phyloP scores from a whole-genome alignment of 495 filamentous ascomycete genomes.

The Pyrenula massariospora region DNA sequence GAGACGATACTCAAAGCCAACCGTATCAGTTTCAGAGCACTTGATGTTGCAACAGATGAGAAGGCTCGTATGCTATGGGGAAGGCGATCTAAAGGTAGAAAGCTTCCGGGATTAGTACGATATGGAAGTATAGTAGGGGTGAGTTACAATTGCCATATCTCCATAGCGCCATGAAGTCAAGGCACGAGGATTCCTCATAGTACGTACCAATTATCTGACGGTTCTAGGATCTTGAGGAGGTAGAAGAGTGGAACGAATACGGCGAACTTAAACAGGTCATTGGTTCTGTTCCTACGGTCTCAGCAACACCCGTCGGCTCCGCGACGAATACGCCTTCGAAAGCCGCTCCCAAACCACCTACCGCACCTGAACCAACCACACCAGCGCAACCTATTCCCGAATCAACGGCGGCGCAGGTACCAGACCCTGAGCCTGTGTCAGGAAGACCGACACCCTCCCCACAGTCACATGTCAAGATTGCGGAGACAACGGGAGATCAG shows the following conservation, averaged over 20 bases:
- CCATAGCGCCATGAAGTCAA: too few species aligned
- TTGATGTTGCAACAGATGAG: conserved; percentile 89
- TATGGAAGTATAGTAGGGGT: conserved; percentile 79
- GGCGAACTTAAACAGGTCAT: conserved; percentile 85
- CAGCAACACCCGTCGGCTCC: conserved; percentile 38
- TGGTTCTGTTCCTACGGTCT: conserved; percentile 32
- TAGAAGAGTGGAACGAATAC: conserved; percentile 99
- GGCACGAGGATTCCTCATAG: not conserved
- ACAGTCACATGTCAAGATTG: conserved; percentile 3
- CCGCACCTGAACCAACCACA: conserved; percentile 19
- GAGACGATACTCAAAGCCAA: conserved; percentile 96
- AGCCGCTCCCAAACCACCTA: conserved; percentile 19
- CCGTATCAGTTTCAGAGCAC: conserved; percentile 78
- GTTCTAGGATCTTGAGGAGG: conserved; percentile 75
- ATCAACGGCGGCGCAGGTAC: not conserved
- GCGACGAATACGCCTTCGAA: conserved; percentile 14
- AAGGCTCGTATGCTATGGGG: conserved; percentile 86
- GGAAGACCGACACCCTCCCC: conserved; percentile 1
- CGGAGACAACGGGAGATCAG: conserved; percentile 6
- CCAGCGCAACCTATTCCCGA: conserved; percentile 12
- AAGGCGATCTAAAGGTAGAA: conserved; percentile 64
- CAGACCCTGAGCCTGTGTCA: not conserved
- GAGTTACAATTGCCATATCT: conserved; percentile 28
- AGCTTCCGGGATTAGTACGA: conserved; percentile 82
- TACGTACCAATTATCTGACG: not conserved